These are phyloP conservation scores for Tremellales sp. DNA, from an alignment of 1,284 basidiomycete genomes.

Conservation along the genomic window DNA sequence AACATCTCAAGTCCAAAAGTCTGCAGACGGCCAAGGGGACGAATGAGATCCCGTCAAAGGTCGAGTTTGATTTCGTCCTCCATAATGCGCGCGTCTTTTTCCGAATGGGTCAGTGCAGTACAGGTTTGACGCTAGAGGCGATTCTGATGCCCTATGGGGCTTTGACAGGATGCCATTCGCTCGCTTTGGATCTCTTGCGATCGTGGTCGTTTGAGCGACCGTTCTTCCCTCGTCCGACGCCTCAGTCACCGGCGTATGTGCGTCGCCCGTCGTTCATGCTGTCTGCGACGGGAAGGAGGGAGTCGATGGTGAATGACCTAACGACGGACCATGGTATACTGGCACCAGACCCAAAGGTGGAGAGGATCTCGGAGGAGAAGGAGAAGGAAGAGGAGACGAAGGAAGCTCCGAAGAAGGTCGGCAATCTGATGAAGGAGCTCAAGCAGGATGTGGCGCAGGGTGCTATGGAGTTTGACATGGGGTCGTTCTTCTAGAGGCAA, in stretches of 20 bases:
- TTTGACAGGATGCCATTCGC: constrained; percentile 74
- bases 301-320: constrained; percentile 77
- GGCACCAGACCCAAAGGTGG: constrained; percentile 57
- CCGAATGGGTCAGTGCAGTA: constrained; percentile 70
- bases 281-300: constrained; percentile 56
- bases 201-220: constrained; percentile 89
- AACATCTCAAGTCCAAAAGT: constrained; percentile 82
- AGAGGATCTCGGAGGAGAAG: constrained; percentile 54
- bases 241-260: constrained; percentile 19
- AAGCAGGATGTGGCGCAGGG: constrained; percentile 47
- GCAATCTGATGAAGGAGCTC: constrained; percentile 61
- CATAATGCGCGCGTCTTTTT: constrained; percentile 88
- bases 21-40: constrained; percentile 87
- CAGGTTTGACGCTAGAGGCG: not conserved
- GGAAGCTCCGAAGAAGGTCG: constrained; percentile 57
- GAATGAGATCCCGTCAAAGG: constrained; percentile 76
- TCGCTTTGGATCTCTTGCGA: constrained; percentile 78
- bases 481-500: constrained; percentile 41
- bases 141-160: constrained; percentile 5
- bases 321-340: no score
- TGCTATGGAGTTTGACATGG: constrained; percentile 48
- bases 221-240: constrained; percentile 43
- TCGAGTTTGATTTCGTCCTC: constrained; percentile 88
- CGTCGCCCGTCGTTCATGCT: constrained; percentile 55
- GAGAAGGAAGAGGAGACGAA: constrained; percentile 52